phyloP scores from a whole-genome alignment of 495 filamentous ascomycete species.

The Penicillium crystallinum region DNA sequence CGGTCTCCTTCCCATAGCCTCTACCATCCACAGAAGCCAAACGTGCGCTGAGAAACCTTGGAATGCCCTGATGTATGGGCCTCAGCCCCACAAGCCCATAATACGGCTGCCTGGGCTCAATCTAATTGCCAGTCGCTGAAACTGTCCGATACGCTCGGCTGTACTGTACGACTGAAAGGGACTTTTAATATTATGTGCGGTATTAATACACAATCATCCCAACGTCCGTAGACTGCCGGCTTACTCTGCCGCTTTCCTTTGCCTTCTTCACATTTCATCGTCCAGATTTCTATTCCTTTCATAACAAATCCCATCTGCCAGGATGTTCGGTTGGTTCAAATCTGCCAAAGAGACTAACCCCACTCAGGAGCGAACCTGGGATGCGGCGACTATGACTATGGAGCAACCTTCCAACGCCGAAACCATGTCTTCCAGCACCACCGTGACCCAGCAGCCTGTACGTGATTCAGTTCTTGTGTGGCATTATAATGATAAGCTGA shows the following conservation, averaged over 20 bases:
- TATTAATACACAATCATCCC: neutral
- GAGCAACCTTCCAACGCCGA: neutral
- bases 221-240: neutral
- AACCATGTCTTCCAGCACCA: neutral
- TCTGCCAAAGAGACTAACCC: slow-evolving; percentile 3
- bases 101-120: neutral
- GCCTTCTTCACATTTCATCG: neutral
- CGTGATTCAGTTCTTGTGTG: neutral
- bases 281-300: neutral
- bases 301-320: neutral
- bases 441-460: slow-evolving; percentile 5
- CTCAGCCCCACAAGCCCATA: neutral
- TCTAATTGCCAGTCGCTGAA: neutral
- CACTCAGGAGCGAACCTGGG: slow-evolving; percentile 1
- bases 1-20: no score
- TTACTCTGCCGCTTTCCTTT: neutral
- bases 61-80: neutral
- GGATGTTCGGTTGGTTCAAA: slow-evolving; percentile 7
- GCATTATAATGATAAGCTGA: neutral
- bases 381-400: slow-evolving; percentile 3
- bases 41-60: neutral
- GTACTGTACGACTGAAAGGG: neutral
- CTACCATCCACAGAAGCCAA: neutral
- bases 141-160: neutral
- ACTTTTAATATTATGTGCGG: neutral